Base-by-base conservation (phyloP, 1,139 yeast genomes). In the Martiniozyma asiatica region DNA sequence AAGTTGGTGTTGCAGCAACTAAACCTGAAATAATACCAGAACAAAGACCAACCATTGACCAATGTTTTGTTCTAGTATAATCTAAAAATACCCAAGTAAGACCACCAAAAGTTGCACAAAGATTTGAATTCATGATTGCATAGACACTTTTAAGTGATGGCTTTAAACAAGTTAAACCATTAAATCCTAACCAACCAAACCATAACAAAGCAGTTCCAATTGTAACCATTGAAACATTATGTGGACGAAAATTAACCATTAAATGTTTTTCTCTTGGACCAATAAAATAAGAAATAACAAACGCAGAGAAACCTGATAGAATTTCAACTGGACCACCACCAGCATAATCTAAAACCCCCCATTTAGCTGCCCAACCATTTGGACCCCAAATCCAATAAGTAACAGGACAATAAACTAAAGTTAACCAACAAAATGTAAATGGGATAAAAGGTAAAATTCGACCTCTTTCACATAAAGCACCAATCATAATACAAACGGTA, bases 311-410 rank as follows among this genome's bases (percentile, higher is more conserved):
- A 43, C 97, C 97, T 19, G 93, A 75, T 22, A 84, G 68, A 34
- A 89, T 82, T 55, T 89, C 97, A 25, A 89, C 95, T 1, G 96
- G 94, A 0, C 97, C 97, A 32, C 96, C 96, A 23, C 98, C 98
- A 20, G 98, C 97, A 55, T 84, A 89, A 53, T 89, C 98, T 35
- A 87, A 63, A 1, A 78, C 97, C 13, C 94, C 95, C 69, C 94
- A 87, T 44, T 69, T 65, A 55, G 63, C 70, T 24, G 95, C 94
- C 97, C 97, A 89, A 25, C 97, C 97, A 27, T 76, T 75, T 1
- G 77, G 48, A 36, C 85, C 79, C 98, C 97, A 89, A 35, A 82
- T 74, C 96, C 97, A 87, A 57, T 74, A 81, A 5, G 89, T 92
- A 14, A 89, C 70, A 0, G 97, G 97, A 53, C 93, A 80, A 56